phyloP scores from a whole-genome alignment of 2,329 filamentous ascomycete genomes.

The Mycocentrospora acerina region DNA sequence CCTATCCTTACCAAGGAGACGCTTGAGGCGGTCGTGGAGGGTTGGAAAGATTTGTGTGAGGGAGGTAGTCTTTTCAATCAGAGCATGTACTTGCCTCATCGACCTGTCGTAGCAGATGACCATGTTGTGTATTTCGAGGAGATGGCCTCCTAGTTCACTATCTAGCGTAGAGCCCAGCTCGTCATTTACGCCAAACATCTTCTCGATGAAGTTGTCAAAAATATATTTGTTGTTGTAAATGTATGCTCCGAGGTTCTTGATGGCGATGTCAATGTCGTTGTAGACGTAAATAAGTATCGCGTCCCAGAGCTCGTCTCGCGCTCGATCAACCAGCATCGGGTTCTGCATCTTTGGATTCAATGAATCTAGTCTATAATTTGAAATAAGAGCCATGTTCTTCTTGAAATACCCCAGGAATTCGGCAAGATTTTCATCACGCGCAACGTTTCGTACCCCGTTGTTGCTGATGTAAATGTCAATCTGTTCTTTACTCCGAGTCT shows the following conservation, averaged over 20 bases:
- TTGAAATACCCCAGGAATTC: no score
- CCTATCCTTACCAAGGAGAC: conserved; percentile 2
- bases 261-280: background rate
- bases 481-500: background rate
- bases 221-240: background rate
- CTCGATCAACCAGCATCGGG: background rate
- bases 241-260: background rate
- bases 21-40: conserved; percentile 1
- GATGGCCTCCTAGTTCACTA: background rate
- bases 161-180: background rate
- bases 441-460: no score
- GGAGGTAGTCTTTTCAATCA: conserved; percentile 1
- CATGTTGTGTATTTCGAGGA: conserved; percentile 5
- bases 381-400: no score
- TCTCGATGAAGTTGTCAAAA: conserved; percentile 3
- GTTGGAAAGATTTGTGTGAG: background rate
- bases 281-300: background rate
- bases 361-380: no score
- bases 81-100: background rate
- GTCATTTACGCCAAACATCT: conserved; percentile 6
- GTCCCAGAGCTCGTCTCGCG: conserved; percentile 2
- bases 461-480: background rate
- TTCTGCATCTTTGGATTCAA: no score
- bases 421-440: no score
- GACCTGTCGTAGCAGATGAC: background rate